phyloP scores from a whole-genome alignment of 2,329 filamentous ascomycete species.

The Claviceps pazoutovae region DNA sequence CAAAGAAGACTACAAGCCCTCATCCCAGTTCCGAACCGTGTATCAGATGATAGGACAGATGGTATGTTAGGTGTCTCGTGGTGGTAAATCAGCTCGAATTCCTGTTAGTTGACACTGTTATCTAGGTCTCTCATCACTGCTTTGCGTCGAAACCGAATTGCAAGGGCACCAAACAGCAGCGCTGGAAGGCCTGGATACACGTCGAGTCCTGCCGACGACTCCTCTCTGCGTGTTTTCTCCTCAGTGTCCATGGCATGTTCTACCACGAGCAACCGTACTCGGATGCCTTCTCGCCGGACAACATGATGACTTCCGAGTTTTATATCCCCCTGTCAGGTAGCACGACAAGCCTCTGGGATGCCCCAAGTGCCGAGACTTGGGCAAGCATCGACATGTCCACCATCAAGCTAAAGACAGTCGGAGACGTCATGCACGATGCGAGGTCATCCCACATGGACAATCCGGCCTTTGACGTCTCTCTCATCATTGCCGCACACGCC shows the following conservation, averaged over 20 bases:
- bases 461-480: constrained; percentile 24
- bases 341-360: constrained; percentile 35
- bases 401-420: constrained; percentile 12
- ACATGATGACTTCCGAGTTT: constrained; percentile 20
- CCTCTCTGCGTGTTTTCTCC: constrained; percentile 40
- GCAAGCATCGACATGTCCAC: constrained; percentile 19
- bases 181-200: constrained; percentile 40
- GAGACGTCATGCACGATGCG: constrained; percentile 17
- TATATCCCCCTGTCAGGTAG: constrained; percentile 32
- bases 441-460: constrained; percentile 22
- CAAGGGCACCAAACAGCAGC: constrained; percentile 13
- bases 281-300: constrained; percentile 21
- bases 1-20: constrained; percentile 31
- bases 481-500: constrained; percentile 26
- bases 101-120: constrained; percentile 1
- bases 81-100: not conserved
- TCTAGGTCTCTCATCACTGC: constrained; percentile 3
- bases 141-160: not conserved
- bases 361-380: constrained; percentile 32
- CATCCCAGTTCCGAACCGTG: constrained; percentile 33
- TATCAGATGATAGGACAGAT: constrained; percentile 42
- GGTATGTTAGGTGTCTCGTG: constrained; percentile 26
- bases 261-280: constrained; percentile 37
- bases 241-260: constrained; percentile 40
- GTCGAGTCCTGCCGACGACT: constrained; percentile 39